These are phyloP conservation scores for Alternaria novae-zelandiae DNA, from an alignment of 2,329 filamentous ascomycete species.

Conservation along the genomic window DNA sequence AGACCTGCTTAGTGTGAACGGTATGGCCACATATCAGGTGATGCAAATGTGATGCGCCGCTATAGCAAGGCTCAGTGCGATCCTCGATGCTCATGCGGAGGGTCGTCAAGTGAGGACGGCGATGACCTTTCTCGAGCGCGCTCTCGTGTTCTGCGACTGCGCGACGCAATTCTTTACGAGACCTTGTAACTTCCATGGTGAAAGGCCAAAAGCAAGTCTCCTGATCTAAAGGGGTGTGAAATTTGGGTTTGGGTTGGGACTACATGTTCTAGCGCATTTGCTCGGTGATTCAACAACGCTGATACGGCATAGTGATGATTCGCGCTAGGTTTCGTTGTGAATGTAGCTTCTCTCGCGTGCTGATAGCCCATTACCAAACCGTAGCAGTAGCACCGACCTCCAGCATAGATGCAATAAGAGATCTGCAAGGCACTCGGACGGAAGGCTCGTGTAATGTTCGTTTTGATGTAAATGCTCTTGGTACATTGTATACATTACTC, in stretches of 20 bases:
- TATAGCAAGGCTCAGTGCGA: background rate
- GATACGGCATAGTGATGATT: background rate
- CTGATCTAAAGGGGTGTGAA: background rate
- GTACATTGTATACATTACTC: background rate
- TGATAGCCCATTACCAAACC: background rate
- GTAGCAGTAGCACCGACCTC: background rate
- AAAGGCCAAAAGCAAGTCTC: background rate
- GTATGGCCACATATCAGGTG: background rate
- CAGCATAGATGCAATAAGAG: background rate
- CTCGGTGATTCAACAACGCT: background rate
- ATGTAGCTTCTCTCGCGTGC: background rate
- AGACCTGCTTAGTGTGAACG: background rate
- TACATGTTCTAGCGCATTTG: background rate
- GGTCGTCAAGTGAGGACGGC: background rate
- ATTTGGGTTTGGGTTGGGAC: background rate
- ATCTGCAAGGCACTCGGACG: background rate
- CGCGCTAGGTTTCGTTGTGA: background rate
- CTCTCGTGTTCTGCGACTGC: background rate
- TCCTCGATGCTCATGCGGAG: background rate
- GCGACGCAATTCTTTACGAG: background rate
- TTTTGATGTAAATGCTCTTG: background rate
- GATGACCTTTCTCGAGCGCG: background rate
- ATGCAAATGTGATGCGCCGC: background rate
- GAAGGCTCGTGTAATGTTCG: background rate
- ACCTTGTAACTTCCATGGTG: background rate